Base-by-base conservation (phyloP, 371 early-diverging fungal genomes). In the Mucor racemosus region DNA sequence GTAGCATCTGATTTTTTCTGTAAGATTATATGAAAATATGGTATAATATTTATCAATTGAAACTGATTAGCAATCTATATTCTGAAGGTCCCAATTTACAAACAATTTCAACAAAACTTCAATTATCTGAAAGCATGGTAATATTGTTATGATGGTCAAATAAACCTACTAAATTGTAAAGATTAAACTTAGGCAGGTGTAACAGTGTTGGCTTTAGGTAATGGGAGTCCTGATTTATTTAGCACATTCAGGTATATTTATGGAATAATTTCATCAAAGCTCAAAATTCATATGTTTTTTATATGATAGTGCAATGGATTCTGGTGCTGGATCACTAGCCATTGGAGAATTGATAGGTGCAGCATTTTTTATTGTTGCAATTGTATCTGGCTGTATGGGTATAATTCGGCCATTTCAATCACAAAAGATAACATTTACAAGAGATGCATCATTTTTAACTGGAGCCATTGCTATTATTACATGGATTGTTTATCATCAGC, bases 171-270 rank as follows among this genome's bases (percentile, higher is more conserved):
- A 17, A 26, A 58, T 17, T 19, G 33, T 26, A 13, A 39, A 50
- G 17, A 65, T 33, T 42, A 7, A 19, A 48, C 3, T 10, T 57
- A 88, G 84, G 95, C 95, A 4, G 95, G 95, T 14, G 94, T 94
- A 7, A 94, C 95, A 0, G 84, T 94, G 67, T 69, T 94, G 39
- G 95, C 95, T 0, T 84, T 94, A 41, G 95, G 95, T 11, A 95
- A 94, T 72, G 94, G 91, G 13, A 90, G 92, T 26, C 92, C 95
- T 4, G 95, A 94, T 62, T 66, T 94, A 58, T 91, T 94, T 63
- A 85, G 90, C 48, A 94, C 92, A 0, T 91, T 92, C 60, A 84
- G 81, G 84, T 79, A 77, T 33, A n/a, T 11, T 14, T 21, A 31
- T 26, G 31, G 11, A 17, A 11, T 35, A n/a, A 10, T 17, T 44